Conservation (phyloP, 2,329 filamentous ascomycete species). For the Claviceps sp. region DNA sequence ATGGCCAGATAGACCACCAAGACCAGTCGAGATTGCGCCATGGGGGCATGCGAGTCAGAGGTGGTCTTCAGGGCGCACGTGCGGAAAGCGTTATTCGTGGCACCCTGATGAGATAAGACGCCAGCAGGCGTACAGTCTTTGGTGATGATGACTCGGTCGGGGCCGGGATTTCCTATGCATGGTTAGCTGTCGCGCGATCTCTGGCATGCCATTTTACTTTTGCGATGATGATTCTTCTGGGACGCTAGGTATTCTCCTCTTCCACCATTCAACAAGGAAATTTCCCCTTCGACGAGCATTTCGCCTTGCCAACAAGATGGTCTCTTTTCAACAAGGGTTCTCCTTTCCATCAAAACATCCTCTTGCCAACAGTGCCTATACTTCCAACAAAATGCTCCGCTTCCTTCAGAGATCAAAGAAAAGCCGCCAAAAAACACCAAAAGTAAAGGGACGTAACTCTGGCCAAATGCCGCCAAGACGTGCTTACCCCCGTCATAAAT, state of each 20-base stretch:
- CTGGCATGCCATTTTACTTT: neutral
- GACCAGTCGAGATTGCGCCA: neutral
- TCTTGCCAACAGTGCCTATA: no score
- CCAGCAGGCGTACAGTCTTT: slow-evolving; percentile 39
- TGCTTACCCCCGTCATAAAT: slow-evolving; percentile 41
- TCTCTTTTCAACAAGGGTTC: no score
- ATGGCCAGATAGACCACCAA: neutral
- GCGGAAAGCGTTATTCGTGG: slow-evolving; percentile 4
- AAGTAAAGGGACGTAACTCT: neutral
- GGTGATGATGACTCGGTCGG: slow-evolving; percentile 51
- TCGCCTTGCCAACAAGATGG: no score
- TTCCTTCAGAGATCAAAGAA: no score
- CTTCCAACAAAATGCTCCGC: no score
- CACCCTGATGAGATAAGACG: slow-evolving; percentile 40
- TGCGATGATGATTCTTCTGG: neutral
- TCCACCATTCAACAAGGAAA: no score
- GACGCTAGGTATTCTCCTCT: neutral
- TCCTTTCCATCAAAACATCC: no score
- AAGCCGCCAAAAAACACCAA: neutral
- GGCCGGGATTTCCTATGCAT: slow-evolving; percentile 39
- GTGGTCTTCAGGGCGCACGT: slow-evolving; percentile 2
- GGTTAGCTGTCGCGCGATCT: neutral
- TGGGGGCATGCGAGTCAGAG: neutral
- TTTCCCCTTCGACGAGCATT: no score
- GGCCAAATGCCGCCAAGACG: neutral